Evolutionary conservation across 306 rosid species (phyloP).

Genomic region (Alnus glutinosa): DNA sequence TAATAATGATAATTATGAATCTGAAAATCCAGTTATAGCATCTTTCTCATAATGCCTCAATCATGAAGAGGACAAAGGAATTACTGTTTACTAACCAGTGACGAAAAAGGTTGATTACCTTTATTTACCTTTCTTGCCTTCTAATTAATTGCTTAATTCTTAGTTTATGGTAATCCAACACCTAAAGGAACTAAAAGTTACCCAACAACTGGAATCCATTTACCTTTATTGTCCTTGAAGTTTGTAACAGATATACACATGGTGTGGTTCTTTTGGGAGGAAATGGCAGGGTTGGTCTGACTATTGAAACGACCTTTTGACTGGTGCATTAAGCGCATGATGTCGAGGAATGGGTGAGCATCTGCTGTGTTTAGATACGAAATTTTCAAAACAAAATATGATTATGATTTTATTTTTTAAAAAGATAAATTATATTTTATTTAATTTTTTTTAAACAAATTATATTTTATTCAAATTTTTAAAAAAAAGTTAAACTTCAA

Average conservation of each 20-base stretch:
- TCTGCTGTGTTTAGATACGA: neutral
- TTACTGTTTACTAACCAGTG: neutral
- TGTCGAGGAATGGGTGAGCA: neutral
- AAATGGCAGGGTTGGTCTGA: neutral
- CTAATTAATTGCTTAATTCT: neutral
- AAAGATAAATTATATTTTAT: too few relatives aligned
- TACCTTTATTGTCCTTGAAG: neutral
- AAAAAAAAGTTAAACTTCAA: too few relatives aligned
- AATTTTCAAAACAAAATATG: too few relatives aligned
- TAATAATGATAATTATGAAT: neutral
- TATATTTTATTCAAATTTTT: too few relatives aligned
- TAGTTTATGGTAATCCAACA: neutral
- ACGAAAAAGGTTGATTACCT: neutral
- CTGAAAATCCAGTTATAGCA: neutral
- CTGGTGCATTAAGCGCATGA: constrained; percentile 18
- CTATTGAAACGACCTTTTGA: constrained; percentile 2
- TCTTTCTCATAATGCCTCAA: neutral
- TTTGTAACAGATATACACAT: neutral
- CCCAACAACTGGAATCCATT: neutral
- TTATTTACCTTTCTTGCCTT: neutral
- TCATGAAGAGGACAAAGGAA: neutral
- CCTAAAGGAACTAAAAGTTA: neutral
- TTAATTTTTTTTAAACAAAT: too few relatives aligned
- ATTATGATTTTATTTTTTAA: too few relatives aligned
- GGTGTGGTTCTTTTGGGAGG: neutral